A percentile compares a stretch with the other conserved stretches of the same genome.
phyloP scores from a whole-genome alignment of 441 rosid genomes.

The Euphorbia celastroides region DNA sequence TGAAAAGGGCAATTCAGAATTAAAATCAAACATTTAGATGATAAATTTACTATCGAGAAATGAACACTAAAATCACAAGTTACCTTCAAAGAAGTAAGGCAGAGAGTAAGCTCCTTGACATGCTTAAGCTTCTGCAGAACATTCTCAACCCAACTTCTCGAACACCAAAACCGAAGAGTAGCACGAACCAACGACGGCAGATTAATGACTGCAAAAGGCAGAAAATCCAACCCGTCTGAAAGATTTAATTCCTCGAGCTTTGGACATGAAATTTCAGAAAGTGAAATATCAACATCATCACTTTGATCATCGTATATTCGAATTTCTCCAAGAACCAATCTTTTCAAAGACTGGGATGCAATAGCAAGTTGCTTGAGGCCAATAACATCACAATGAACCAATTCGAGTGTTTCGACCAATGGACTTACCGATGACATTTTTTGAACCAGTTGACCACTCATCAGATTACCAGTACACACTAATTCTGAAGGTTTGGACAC shows the following conservation, averaged over 20 bases:
- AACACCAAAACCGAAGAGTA: neutral
- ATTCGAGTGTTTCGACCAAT: neutral
- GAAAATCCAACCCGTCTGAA: neutral
- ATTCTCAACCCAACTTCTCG: neutral
- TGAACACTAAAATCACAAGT: constrained; percentile 2
- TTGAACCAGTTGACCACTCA: neutral
- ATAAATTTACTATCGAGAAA: neutral
- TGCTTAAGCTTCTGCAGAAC: neutral
- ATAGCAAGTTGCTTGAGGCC: neutral
- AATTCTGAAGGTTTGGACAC: neutral
- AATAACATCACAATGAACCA: neutral
- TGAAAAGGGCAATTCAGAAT: constrained; percentile 4
- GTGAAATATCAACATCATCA: constrained; percentile 5
- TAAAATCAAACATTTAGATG: constrained; percentile 9
- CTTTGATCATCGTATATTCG: too few species aligned
- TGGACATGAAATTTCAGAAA: neutral
- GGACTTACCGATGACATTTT: neutral
- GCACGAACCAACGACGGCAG: constrained; percentile 2
- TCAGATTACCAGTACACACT: neutral
- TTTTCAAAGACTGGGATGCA: neutral
- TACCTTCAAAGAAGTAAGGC: neutral
- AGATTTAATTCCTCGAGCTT: neutral
- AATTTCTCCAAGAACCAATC: too few species aligned
- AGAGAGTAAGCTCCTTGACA: neutral
- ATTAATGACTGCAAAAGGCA: neutral